Percentiles rank a stretch among this genome's conserved stretches.
phyloP scores from a whole-genome alignment of 108 stramenopile genomes.

The Epithemia pelagica region DNA sequence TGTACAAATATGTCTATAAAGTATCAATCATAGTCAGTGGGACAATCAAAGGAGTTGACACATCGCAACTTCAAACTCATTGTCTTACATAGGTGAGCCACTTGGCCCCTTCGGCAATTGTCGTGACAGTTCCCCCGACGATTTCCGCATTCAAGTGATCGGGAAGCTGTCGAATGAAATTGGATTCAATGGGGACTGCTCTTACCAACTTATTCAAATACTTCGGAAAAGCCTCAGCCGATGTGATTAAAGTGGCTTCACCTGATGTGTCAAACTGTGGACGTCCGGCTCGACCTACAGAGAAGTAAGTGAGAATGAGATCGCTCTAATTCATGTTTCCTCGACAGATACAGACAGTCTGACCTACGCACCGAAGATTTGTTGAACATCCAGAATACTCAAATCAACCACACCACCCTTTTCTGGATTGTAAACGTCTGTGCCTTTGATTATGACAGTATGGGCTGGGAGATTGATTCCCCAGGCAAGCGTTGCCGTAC shows the following conservation, averaged over 20 bases:
- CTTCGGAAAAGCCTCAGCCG: conserved; percentile 77
- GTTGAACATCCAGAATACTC: conserved; percentile 95
- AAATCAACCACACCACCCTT: conserved; percentile 93
- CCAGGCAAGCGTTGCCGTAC: conserved; percentile 83
- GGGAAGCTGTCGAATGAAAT: conserved; percentile 89
- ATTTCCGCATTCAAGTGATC: conserved; percentile 99
- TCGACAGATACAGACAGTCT: too few relatives aligned
- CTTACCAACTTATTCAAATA: conserved; percentile 93
- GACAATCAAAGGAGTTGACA: too few relatives aligned
- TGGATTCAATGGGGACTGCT: conserved; percentile 92
- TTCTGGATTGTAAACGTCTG: conserved; percentile 98
- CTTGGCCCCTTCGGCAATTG: conserved; percentile 80
- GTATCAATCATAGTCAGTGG: too few relatives aligned
- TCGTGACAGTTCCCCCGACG: conserved; percentile 94
- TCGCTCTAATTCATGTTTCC: too few relatives aligned
- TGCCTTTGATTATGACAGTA: conserved; percentile 97
- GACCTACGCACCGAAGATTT: too few relatives aligned
- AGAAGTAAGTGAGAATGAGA: too few relatives aligned
- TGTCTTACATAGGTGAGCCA: conserved; percentile 82
- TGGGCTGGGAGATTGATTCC: conserved; percentile 95
- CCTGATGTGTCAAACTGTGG: conserved; percentile 94
- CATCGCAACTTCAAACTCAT: background rate
- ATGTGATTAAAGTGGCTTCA: conserved; percentile 95
- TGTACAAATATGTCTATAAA: conserved; percentile 83
- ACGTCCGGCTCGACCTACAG: conserved; percentile 17